phyloP scores from a whole-genome alignment of 169 alveolate species.

The Amoebophrya sp. region DNA sequence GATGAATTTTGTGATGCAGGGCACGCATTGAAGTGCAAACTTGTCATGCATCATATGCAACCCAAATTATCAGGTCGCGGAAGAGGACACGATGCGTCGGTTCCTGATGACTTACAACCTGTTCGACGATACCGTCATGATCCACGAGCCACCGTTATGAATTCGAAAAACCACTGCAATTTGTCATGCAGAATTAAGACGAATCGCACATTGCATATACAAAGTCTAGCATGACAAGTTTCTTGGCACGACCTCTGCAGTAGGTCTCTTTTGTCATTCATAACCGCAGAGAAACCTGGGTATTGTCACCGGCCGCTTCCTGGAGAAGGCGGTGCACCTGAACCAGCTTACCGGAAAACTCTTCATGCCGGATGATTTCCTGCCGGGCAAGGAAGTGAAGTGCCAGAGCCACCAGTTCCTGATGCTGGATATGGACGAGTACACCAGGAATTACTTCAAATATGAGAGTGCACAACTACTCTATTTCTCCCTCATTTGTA shows the following conservation, averaged over 20 bases:
- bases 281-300: conserved; percentile 28
- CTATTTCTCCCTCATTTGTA: too few species aligned
- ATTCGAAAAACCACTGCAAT: neutral
- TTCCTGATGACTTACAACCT: conserved; percentile 38
- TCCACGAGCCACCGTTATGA: conserved; percentile 34
- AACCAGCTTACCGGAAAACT: conserved; percentile 35
- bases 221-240: too few species aligned
- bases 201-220: too few species aligned
- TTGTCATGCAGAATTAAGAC: too few species aligned
- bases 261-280: too few species aligned
- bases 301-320: conserved; percentile 41
- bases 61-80: neutral
- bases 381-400: conserved; percentile 33
- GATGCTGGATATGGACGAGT: conserved; percentile 37
- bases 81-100: conserved; percentile 13
- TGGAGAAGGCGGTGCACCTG: conserved; percentile 38
- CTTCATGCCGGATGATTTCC: conserved; percentile 23
- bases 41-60: too few species aligned
- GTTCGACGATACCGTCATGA: conserved; percentile 37
- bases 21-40: too few species aligned
- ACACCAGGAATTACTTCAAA: conserved; percentile 10
- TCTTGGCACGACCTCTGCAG: too few species aligned
- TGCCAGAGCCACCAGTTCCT: neutral
- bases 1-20: too few species aligned
- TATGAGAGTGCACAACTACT: too few species aligned